Percentiles rank a stretch among this genome's conserved stretches.
Conservation (phyloP, 129 eudicot species). For the Erigeron canadensis region DNA sequence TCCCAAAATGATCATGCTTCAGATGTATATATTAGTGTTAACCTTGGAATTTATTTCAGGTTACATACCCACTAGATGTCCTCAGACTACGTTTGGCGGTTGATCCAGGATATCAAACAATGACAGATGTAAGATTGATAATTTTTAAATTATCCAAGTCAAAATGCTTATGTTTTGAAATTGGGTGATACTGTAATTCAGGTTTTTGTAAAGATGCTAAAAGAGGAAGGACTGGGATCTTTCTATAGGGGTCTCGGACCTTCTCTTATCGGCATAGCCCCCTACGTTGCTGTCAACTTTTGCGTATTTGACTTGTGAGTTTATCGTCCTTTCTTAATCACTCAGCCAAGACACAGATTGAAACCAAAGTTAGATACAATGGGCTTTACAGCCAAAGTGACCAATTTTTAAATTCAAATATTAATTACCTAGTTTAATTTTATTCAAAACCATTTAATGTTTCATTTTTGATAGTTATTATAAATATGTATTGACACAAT, state of each 20-base stretch:
- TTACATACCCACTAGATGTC: constrained; percentile 87
- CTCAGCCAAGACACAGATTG: not conserved
- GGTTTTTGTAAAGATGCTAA: constrained; percentile 78
- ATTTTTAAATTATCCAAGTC: not conserved
- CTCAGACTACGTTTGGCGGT: constrained; percentile 93
- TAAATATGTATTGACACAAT: not conserved
- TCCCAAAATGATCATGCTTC: not conserved
- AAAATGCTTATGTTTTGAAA: constrained; percentile 1
- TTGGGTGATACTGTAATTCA: constrained; percentile 28
- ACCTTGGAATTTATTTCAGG: constrained; percentile 37
- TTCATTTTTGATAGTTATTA: not conserved
- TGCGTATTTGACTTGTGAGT: constrained; percentile 97
- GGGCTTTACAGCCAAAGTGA: not conserved
- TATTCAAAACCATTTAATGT: not conserved
- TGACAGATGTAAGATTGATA: constrained; percentile 59
- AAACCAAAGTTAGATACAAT: not conserved
- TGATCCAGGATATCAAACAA: constrained; percentile 82
- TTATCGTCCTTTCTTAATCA: constrained; percentile 10
- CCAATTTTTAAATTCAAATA: not conserved
- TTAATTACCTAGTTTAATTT: not conserved
- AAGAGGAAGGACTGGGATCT: constrained; percentile 84
- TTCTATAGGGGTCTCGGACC: constrained; percentile 88
- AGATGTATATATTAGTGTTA: not conserved
- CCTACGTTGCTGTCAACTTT: constrained; percentile 95
- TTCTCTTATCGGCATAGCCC: constrained; percentile 91